Percentiles rank a stretch among this genome's conserved stretches.
These are phyloP conservation scores for Solanum dulcamara DNA, from an alignment of 257 asterid genomes.

Conservation along the genomic window DNA sequence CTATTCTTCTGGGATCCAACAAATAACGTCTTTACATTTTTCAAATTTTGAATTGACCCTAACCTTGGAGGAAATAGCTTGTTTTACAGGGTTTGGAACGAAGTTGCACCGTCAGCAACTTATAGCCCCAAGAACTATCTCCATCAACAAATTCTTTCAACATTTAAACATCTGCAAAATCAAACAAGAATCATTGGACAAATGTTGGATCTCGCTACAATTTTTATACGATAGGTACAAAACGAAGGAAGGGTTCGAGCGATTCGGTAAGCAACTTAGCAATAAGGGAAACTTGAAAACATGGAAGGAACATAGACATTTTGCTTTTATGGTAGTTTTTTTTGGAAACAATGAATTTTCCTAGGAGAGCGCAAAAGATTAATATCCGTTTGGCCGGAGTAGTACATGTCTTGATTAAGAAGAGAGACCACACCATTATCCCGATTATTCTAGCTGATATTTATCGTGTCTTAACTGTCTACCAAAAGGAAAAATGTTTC, in stretches of 20 bases:
- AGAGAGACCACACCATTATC: too few relatives aligned
- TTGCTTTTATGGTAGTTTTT: too few relatives aligned
- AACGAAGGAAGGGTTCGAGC: not conserved
- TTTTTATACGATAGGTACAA: not conserved
- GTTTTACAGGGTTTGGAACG: not conserved
- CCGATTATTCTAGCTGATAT: too few relatives aligned
- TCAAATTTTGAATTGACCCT: not conserved
- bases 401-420: too few relatives aligned
- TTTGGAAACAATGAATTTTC: too few relatives aligned
- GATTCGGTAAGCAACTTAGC: not conserved
- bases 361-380: too few relatives aligned
- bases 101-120: not conserved
- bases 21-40: not conserved
- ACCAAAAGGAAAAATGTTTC: too few relatives aligned
- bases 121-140: not conserved
- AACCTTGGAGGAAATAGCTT: not conserved
- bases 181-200: too few relatives aligned
- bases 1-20: not conserved
- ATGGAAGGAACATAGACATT: not conserved
- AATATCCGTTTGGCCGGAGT: too few relatives aligned
- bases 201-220: not conserved
- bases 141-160: not conserved
- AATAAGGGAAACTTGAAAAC: not conserved
- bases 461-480: too few relatives aligned
- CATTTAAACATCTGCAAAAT: not conserved